Evolutionary conservation across 2,329 filamentous ascomycete genomes (phyloP), one percentile per base, ranked within the genome.

Genomic region (Ceratocystis albifundus): DNA sequence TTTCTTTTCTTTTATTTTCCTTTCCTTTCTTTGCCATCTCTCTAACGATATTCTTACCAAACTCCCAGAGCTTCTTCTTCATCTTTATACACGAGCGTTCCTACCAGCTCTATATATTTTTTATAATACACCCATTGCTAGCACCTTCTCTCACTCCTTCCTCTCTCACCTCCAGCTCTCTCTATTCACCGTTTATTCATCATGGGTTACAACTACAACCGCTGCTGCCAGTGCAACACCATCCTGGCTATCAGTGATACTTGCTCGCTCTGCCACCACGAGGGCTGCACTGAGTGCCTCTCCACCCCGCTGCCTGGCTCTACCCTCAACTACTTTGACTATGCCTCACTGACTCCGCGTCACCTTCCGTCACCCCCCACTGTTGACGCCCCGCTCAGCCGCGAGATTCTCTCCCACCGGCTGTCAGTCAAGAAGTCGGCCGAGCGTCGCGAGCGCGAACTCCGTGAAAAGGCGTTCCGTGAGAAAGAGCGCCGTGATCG

Each of bases 191-290:
- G 4, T 28, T 22, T 44, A 1, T 1, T 46, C 36, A 66, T 15
- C 57, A 66, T 68, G 67, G 61, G 61, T 20, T 55, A 46, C 72
- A 74, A 76, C 71, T 79, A 77, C 70, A 77, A 79, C 70, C 80
- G 80, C 75, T 82, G 80, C 78, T 82, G 80, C 77, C 74, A 80
- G 71, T 82, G 80, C 75, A 78, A 78, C 70, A 74, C 77, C 74
- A 80, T 82, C 75, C 80, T 82, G 70, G 80, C 82, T 76, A 82
- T 82, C 75, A 82, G 79, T 78, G 80, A 75, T 72, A 78, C 76
- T 64, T 82, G 80, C 77, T 76, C 74, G 68, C 75, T 76, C 71
- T 82, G 80, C 72, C 75, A 76, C 64, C 80, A 82, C 75, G 73
- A 75, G 70, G 77, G 81, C 71, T 82, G 80, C 78, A 72, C 70